A percentile compares a stretch with the other conserved stretches of the same genome.
These are phyloP conservation scores for Solanum boliviense DNA, from an alignment of 257 asterid species.

Conservation along the genomic window DNA sequence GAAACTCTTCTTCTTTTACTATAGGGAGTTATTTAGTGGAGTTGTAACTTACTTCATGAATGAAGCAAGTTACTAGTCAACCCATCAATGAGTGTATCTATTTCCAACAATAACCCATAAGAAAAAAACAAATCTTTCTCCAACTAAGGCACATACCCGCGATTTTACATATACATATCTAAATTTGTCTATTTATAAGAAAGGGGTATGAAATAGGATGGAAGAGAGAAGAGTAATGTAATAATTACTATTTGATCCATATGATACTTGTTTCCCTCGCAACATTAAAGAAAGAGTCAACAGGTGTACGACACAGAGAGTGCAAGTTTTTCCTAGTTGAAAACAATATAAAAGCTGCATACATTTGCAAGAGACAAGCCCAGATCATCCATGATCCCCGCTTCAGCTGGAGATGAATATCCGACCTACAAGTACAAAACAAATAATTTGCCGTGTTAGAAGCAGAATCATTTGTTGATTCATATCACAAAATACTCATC, in stretches of 20 bases:
- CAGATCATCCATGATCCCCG: slow-evolving; percentile 10
- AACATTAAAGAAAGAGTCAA: background rate
- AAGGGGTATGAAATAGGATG: background rate
- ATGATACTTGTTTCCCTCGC: background rate
- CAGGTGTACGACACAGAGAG: background rate
- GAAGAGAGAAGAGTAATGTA: background rate
- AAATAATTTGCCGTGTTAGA: background rate
- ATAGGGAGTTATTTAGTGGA: too few species aligned
- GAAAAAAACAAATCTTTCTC: background rate
- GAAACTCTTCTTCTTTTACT: too few species aligned
- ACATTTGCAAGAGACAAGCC: slow-evolving; percentile 16
- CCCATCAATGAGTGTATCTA: too few species aligned
- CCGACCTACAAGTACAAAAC: background rate
- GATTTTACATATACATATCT: background rate
- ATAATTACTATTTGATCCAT: background rate
- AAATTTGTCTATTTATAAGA: background rate
- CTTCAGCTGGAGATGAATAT: slow-evolving; percentile 20
- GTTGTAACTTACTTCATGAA: too few species aligned
- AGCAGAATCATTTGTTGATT: background rate
- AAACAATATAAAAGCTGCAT: background rate
- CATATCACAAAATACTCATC: background rate
- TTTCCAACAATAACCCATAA: background rate
- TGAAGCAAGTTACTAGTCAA: too few species aligned
- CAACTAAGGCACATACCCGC: background rate
- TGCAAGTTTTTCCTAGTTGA: background rate